Evolutionary conservation across 2,329 filamentous ascomycete species (phyloP).

Genomic region (Penicillium sp.): DNA sequence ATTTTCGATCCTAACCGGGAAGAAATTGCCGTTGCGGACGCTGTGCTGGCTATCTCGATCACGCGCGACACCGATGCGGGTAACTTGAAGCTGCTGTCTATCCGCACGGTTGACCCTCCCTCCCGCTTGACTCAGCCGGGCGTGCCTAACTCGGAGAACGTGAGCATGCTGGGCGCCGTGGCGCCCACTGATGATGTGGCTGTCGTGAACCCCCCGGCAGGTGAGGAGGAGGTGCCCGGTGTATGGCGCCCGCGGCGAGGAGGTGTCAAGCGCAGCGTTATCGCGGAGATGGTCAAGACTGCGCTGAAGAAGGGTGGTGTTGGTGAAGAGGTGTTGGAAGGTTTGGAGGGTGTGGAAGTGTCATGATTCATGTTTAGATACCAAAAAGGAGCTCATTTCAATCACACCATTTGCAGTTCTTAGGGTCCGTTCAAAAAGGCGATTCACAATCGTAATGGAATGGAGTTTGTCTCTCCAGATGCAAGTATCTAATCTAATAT

Average conservation of each 20-base stretch:
- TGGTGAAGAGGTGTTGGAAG: constrained; percentile 81
- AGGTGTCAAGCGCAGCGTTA: constrained; percentile 73
- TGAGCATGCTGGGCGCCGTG: constrained; percentile 50
- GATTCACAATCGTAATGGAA: constrained; percentile 17
- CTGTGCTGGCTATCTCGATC: constrained; percentile 82
- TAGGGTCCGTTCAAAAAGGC: constrained; percentile 19
- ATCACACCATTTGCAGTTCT: constrained; percentile 16
- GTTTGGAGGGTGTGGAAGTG: constrained; percentile 69
- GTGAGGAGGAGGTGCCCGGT: constrained; percentile 61
- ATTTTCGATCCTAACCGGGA: constrained; percentile 92
- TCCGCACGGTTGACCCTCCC: constrained; percentile 74
- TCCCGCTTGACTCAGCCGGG: constrained; percentile 72
- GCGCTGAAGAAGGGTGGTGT: constrained; percentile 77
- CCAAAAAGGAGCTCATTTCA: constrained; percentile 13
- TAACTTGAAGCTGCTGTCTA: constrained; percentile 64
- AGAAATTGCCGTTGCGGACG: constrained; percentile 90
- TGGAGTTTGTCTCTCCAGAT: constrained; percentile 3
- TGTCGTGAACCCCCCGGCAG: constrained; percentile 52
- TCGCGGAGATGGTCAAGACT: constrained; percentile 74
- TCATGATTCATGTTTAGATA: constrained; percentile 43
- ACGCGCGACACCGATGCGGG: constrained; percentile 44
- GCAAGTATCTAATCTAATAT: constrained; percentile 12
- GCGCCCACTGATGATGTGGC: constrained; percentile 46
- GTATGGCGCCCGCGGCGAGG: constrained; percentile 87
- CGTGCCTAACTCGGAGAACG: constrained; percentile 65